Base-by-base conservation (phyloP, 768 basidiomycete genomes). In the Podaxis sp. region DNA sequence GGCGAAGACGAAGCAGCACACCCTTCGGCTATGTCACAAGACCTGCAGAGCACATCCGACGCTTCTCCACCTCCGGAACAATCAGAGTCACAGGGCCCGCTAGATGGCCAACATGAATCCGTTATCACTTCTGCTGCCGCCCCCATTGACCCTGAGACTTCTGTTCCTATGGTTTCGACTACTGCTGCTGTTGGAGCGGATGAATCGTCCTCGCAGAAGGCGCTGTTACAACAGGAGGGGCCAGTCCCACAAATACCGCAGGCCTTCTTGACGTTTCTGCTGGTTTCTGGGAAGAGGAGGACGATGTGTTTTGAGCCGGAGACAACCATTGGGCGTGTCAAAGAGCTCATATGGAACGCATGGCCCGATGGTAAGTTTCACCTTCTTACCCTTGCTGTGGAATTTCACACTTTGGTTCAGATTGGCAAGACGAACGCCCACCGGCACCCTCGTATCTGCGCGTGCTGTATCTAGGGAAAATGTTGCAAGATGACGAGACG, bases 401-500 rank as follows among this genome's bases (percentile, higher is more conserved):
- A 9, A 22, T 61, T 33, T 24, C 22, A 61, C 29, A 25, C 7
- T 1, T 25, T 56, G 38, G 63, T 52, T 63, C 57, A 86, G 91
- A 91, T 59, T 92, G 90, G 90, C 85, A 87, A 72, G 87, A 88
- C 66, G 89, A 90, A 61, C 84, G 86, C 11, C 90, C 91, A 2
- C 88, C 89, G 2, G 87, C 87, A 15, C 91, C 91, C 0, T 86
- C 87, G 4, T 90, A 87, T 77, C 77, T 92, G 61, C 83, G 91
- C 19, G 82, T 93, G 40, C 77, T 93, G 1, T 87, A 93, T 71
- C 76, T 92, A 4, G 91, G 91, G 40, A 87, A 86, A 73, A 87
- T 93, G 70, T 73, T 92, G n/a, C 90, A 91, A 69, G 91, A 93
- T 68, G 91, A 93, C 33, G 91, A 93, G 59, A 89, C 88, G 2